Base-by-base conservation (phyloP, 2,329 filamentous ascomycete genomes). In the Penicillium sumatraense region DNA sequence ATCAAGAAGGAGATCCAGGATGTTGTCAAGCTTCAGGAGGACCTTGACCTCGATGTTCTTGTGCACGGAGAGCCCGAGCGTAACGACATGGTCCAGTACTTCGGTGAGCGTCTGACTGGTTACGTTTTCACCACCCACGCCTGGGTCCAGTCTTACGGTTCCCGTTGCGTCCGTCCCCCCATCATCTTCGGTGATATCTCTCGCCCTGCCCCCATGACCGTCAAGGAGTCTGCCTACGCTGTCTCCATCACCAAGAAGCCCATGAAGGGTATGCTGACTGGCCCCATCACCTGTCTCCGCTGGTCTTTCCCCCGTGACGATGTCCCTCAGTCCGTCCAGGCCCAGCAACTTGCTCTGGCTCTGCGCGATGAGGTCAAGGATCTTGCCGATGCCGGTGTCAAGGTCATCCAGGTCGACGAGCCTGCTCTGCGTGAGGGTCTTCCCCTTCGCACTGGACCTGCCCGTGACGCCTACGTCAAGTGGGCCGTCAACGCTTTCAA, bases 1-100 rank as follows among this genome's bases (percentile, higher is more conserved):
- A 99, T 99, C 69, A 91, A 98, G 86, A 90, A 96, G 85, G 95
- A 99, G 86, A 99, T 99, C 70, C 84, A 91, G 72, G 89, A 96
- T 61, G 91, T 93, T 74, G 86, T 99, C 80, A 90, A 92, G 84
- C 90, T 98, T 79, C 95, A 99, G 83, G 92, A 98, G 72, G 95
- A 98, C 83, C 93, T 99, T 72, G 92, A 87, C 78, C 89, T 99
- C 52, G 95, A 99, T 70, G 95, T 99, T 77, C 91, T 90, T 75
- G 95, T 99, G 64, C 95, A 99, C 84, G 95, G 95, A 76, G 95
- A 99, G 86, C 95, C 95, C 58, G 95, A 99, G 87, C 92, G 95
- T 79, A 99, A 99, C 83, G 95, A 99, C 88, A 99, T 99, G 95
- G 95, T 99, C 51, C 95, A 99, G 82, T 99, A 97, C 88, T 99